Percentiles rank a stretch among this genome's conserved stretches.
Conservation (phyloP, 192 early-diverging fungal species). For the Coemansia biformis region DNA sequence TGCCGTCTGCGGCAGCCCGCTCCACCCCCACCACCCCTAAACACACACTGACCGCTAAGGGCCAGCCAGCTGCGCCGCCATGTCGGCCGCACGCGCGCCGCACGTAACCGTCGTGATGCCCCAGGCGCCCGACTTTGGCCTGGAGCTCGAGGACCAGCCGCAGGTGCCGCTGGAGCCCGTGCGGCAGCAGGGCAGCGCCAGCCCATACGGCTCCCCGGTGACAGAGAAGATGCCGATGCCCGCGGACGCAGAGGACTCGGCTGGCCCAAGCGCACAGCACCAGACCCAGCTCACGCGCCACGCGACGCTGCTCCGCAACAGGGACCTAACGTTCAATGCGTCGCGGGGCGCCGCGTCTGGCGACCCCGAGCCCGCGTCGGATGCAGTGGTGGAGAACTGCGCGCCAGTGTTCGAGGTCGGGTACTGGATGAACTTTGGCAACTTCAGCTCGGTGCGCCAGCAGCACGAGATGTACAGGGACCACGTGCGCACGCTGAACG, state of each 20-base stretch:
- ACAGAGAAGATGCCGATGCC: background rate
- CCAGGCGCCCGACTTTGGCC: conserved; percentile 3
- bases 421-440: conserved; percentile 51
- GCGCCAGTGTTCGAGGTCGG: conserved; percentile 47
- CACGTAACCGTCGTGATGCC: conserved; percentile 9
- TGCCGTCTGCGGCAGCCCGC: too few relatives aligned
- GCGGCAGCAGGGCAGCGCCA: background rate
- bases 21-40: too few relatives aligned
- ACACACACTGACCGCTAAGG: background rate
- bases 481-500: conserved; percentile 37
- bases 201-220: background rate
- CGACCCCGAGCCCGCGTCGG: background rate
- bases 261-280: conserved; percentile 7
- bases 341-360: too few relatives aligned
- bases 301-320: conserved; percentile 37
- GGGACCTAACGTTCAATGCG: conserved; percentile 26
- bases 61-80: too few relatives aligned
- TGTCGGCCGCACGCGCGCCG: conserved; percentile 4
- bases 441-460: conserved; percentile 39
- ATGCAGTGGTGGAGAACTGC: conserved; percentile 30
- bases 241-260: background rate
- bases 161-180: background rate
- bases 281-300: conserved; percentile 31
- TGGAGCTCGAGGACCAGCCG: conserved; percentile 1
- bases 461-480: conserved; percentile 43